Conservation (phyloP, 495 filamentous ascomycete species). For the Lophiotrema nucula region DNA sequence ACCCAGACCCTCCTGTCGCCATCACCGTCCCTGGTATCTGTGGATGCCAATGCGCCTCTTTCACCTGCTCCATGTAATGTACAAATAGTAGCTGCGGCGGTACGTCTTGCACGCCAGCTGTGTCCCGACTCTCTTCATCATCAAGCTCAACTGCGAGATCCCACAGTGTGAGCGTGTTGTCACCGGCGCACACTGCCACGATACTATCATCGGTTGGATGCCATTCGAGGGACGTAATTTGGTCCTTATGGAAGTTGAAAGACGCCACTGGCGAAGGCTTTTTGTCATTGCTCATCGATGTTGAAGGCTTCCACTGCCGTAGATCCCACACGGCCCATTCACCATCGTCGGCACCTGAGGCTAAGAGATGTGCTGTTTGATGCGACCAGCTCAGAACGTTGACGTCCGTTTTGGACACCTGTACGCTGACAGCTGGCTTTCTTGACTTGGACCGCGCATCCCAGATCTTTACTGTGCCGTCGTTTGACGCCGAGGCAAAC, state of each 20-base stretch:
- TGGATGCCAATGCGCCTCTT: slow-evolving; percentile 95
- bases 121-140: slow-evolving; percentile 90
- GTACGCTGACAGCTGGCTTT: slow-evolving; percentile 78
- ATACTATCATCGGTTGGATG: slow-evolving; percentile 95
- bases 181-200: slow-evolving; percentile 85
- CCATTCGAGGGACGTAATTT: slow-evolving; percentile 95
- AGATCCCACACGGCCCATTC: slow-evolving; percentile 96
- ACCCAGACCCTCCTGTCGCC: slow-evolving; percentile 83
- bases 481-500: slow-evolving; percentile 87
- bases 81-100: slow-evolving; percentile 94
- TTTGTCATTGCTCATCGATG: slow-evolving; percentile 42
- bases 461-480: slow-evolving; percentile 94
- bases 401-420: slow-evolving; percentile 79
- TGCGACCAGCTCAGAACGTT: slow-evolving; percentile 95
- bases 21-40: slow-evolving; percentile 92
- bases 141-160: slow-evolving; percentile 95
- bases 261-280: slow-evolving; percentile 75
- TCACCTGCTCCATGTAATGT: slow-evolving; percentile 90
- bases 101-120: slow-evolving; percentile 81
- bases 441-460: slow-evolving; percentile 86
- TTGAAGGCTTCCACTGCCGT: slow-evolving; percentile 80
- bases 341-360: slow-evolving; percentile 90
- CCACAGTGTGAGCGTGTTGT: slow-evolving; percentile 94
- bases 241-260: slow-evolving; percentile 92
- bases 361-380: slow-evolving; percentile 81